Percentiles rank a stretch among this genome's conserved stretches.
phyloP scores from a whole-genome alignment of 176 grass and related monocot species.

The Paspalum vaginatum region DNA sequence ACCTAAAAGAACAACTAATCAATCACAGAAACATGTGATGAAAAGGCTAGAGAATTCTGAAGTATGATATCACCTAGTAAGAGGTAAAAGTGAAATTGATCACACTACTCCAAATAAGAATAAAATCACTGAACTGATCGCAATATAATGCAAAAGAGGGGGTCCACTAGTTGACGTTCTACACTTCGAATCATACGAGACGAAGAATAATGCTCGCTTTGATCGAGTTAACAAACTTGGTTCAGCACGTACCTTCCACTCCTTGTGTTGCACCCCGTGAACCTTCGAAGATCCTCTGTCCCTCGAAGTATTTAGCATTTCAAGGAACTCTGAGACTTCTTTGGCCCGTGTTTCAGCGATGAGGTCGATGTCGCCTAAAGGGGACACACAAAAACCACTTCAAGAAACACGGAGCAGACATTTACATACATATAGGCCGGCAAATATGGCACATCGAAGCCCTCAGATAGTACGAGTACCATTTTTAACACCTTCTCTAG shows the following conservation, averaged over 20 bases:
- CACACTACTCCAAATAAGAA: background rate
- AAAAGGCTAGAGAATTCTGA: conserved; percentile 6
- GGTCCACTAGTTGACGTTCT: background rate
- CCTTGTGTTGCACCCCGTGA: conserved; percentile 48
- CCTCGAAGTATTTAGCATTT: conserved; percentile 85
- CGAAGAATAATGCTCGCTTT: too few species aligned
- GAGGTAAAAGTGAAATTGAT: conserved; percentile 14
- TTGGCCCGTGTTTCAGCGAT: conserved; percentile 62
- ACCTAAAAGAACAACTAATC: background rate
- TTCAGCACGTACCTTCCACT: conserved; percentile 82
- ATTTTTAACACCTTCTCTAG: too few species aligned
- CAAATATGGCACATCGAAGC: conserved; percentile 4
- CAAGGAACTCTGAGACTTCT: conserved; percentile 79
- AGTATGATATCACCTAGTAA: background rate
- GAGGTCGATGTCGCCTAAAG: conserved; percentile 63
- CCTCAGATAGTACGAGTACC: background rate
- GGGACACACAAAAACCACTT: background rate
- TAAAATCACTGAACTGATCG: background rate
- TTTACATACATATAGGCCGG: background rate
- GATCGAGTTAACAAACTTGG: background rate
- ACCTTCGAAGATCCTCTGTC: conserved; percentile 38
- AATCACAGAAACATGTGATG: background rate
- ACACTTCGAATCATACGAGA: background rate
- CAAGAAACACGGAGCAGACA: conserved; percentile 28
- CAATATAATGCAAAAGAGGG: background rate